phyloP scores from a whole-genome alignment of 2,329 filamentous ascomycete species.

The Aspergillus sp. region DNA sequence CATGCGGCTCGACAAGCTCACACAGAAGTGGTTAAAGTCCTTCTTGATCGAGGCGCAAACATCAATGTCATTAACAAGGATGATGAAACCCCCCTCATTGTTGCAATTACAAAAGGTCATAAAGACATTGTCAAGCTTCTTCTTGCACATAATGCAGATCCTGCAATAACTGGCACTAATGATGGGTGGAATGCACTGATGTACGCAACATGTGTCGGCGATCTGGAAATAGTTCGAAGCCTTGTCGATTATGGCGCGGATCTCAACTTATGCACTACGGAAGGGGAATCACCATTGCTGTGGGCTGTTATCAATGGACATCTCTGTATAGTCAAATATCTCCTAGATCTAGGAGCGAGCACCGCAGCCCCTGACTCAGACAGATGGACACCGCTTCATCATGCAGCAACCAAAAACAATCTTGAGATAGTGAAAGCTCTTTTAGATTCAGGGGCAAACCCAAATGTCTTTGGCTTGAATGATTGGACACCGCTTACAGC shows the following conservation, averaged over 20 bases:
- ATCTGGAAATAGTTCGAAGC: neutral
- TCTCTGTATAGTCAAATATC: neutral
- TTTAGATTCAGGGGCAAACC: neutral
- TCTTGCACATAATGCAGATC: neutral
- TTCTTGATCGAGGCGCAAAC: slow-evolving; percentile 1
- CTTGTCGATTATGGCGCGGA: neutral
- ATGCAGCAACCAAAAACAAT: neutral
- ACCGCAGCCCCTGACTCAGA: neutral
- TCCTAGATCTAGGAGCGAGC: neutral
- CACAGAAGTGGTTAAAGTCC: neutral
- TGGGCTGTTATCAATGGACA: neutral
- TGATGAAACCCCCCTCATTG: neutral
- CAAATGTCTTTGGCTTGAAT: neutral
- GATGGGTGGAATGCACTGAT: too few species aligned
- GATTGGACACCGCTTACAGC: neutral
- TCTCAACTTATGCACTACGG: neutral
- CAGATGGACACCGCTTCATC: neutral
- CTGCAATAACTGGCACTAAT: too few species aligned
- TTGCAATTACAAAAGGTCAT: neutral
- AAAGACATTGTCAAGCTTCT: neutral
- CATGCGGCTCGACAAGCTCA: too few species aligned
- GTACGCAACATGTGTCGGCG: neutral
- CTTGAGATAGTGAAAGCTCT: neutral
- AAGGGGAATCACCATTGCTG: neutral
- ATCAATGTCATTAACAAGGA: neutral